phyloP scores from a whole-genome alignment of 768 basidiomycete genomes.

The Cystobasidium onofrii region DNA sequence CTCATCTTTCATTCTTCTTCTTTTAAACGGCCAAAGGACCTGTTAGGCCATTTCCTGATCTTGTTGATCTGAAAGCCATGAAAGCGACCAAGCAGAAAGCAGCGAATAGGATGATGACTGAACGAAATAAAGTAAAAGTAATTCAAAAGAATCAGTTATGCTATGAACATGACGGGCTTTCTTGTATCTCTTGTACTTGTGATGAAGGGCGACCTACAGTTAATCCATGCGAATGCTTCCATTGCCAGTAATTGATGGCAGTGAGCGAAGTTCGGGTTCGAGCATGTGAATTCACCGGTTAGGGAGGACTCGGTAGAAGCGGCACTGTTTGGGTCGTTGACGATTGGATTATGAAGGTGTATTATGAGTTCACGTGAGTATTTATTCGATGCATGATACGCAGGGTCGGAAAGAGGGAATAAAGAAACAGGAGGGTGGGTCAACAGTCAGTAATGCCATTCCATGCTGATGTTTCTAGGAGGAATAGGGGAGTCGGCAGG shows the following conservation, averaged over 20 bases:
- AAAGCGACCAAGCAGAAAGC: neutral
- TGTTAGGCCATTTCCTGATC: constrained; percentile 24
- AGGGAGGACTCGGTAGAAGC: constrained; percentile 3
- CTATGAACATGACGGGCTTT: no score
- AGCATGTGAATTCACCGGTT: constrained; percentile 7
- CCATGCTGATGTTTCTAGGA: no score
- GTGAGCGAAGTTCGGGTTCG: constrained; percentile 27
- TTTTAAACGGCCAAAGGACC: constrained; percentile 25
- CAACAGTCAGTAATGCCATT: no score
- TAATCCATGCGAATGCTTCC: constrained; percentile 41
- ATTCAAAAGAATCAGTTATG: neutral
- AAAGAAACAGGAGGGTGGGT: no score
- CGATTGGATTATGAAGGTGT: neutral
- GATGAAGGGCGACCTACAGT: no score
- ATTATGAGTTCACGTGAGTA: neutral
- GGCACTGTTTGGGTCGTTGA: neutral
- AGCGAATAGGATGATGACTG: neutral
- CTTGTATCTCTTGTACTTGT: no score
- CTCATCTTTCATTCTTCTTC: no score
- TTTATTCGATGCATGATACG: no score
- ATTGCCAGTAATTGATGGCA: constrained; percentile 37
- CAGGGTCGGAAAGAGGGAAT: no score
- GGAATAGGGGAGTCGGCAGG: no score
- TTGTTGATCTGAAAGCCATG: constrained; percentile 17
- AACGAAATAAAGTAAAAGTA: neutral